Evolutionary conservation across 352 stramenopile genomes (phyloP).

Genomic region (Phytophthora parvispora): DNA sequence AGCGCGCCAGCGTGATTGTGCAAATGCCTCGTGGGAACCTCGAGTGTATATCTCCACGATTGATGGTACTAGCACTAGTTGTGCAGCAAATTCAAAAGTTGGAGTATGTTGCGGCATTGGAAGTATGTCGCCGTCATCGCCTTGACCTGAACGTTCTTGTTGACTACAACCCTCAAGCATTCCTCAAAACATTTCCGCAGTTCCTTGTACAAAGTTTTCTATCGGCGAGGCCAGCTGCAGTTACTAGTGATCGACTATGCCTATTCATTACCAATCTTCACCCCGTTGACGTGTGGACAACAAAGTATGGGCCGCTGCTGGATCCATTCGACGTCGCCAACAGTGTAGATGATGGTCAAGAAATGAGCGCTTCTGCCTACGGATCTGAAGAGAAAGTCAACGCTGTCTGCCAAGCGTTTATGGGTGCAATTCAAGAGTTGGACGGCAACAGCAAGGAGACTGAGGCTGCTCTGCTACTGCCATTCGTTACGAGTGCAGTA

Average conservation of each 20-base stretch:
- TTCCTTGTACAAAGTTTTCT: slow-evolving; percentile 49
- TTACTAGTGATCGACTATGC: slow-evolving; percentile 75
- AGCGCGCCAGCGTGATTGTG: slow-evolving; percentile 68
- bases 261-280: slow-evolving; percentile 85
- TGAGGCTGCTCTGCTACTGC: slow-evolving; percentile 58
- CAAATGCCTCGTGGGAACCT: slow-evolving; percentile 86
- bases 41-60: slow-evolving; percentile 67
- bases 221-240: slow-evolving; percentile 23
- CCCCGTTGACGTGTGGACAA: slow-evolving; percentile 70
- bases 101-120: slow-evolving; percentile 62
- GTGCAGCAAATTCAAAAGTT: slow-evolving; percentile 49
- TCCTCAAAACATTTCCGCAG: slow-evolving; percentile 43
- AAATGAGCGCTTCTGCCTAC: neutral
- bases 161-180: slow-evolving; percentile 60
- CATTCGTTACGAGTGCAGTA: slow-evolving; percentile 70
- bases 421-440: slow-evolving; percentile 44
- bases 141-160: slow-evolving; percentile 85
- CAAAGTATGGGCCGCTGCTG: slow-evolving; percentile 66
- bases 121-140: slow-evolving; percentile 81
- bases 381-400: slow-evolving; percentile 54
- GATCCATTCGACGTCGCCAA: slow-evolving; percentile 32
- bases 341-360: slow-evolving; percentile 2
- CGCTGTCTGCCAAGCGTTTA: slow-evolving; percentile 59
- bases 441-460: slow-evolving; percentile 17
- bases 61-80: slow-evolving; percentile 67